phyloP scores from a whole-genome alignment of 352 stramenopile species.

The Globisporangium cederbergense region DNA sequence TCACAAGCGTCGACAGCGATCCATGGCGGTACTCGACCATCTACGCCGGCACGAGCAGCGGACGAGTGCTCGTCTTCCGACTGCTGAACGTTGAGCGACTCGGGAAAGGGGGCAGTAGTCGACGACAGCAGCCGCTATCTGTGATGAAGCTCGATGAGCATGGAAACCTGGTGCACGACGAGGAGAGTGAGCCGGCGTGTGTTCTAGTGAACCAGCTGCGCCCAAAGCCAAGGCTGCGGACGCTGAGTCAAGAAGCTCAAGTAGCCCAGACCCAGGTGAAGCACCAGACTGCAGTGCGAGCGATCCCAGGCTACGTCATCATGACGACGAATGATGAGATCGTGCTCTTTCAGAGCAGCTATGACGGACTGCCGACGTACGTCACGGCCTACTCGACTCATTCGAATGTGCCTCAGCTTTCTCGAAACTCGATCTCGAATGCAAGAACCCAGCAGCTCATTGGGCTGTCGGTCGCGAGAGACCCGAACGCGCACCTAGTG shows the following conservation, averaged over 20 bases:
- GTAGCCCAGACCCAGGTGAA: slow-evolving; percentile 2
- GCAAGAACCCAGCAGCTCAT: neutral
- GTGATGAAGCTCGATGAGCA: neutral
- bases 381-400: slow-evolving; percentile 20
- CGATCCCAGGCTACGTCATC: slow-evolving; percentile 27
- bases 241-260: neutral
- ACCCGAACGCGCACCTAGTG: slow-evolving; percentile 14
- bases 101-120: slow-evolving; percentile 12
- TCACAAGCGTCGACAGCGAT: slow-evolving; percentile 32
- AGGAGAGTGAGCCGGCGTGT: slow-evolving; percentile 7
- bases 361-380: slow-evolving; percentile 12
- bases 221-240: neutral
- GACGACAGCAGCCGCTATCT: neutral
- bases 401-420: neutral
- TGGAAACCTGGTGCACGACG: neutral
- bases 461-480: slow-evolving; percentile 7
- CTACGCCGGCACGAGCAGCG: slow-evolving; percentile 28
- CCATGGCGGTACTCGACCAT: slow-evolving; percentile 26
- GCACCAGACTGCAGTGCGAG: neutral
- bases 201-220: slow-evolving; percentile 10
- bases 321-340: slow-evolving; percentile 17
- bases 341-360: slow-evolving; percentile 25
- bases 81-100: slow-evolving; percentile 23
- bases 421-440: neutral
- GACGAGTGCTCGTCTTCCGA: slow-evolving; percentile 26